Percentiles rank a stretch among this genome's conserved stretches.
These are phyloP conservation scores for Monosporozyma yasuniensis DNA, from an alignment of 805 yeast genomes.

Conservation along the genomic window DNA sequence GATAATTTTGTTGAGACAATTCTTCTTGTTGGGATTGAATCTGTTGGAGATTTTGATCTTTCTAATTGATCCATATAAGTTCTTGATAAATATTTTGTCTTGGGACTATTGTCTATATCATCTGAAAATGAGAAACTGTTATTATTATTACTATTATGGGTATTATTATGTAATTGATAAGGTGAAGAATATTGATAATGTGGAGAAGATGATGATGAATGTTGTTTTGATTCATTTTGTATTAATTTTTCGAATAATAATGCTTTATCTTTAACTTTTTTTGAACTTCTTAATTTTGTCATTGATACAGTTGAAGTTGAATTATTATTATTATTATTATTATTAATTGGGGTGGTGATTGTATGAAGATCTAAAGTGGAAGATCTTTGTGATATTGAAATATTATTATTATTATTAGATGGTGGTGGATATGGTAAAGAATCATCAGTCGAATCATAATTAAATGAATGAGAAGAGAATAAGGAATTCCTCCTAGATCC, in stretches of 20 bases:
- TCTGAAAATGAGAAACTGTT: background rate
- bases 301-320: conserved; percentile 7
- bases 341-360: background rate
- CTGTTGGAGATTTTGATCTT: background rate
- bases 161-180: background rate
- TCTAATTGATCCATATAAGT: conserved; percentile 4
- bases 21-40: background rate
- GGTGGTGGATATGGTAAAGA: background rate
- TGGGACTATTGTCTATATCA: no score
- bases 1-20: conserved; percentile 2
- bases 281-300: conserved; percentile 22
- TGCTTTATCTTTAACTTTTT: conserved; percentile 28
- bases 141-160: background rate
- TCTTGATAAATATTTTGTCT: conserved; percentile 5
- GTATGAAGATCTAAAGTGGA: background rate
- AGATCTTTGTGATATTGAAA: background rate
- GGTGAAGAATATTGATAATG: background rate
- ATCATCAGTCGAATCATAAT: conserved; percentile 4
- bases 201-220: background rate
- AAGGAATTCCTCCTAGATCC: conserved; percentile 2
- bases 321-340: no score
- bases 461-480: conserved; percentile 2
- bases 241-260: conserved; percentile 25
- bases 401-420: background rate
- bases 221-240: conserved; percentile 3